Conservation (phyloP, 768 basidiomycete species). For the Termitomyces sp. region DNA sequence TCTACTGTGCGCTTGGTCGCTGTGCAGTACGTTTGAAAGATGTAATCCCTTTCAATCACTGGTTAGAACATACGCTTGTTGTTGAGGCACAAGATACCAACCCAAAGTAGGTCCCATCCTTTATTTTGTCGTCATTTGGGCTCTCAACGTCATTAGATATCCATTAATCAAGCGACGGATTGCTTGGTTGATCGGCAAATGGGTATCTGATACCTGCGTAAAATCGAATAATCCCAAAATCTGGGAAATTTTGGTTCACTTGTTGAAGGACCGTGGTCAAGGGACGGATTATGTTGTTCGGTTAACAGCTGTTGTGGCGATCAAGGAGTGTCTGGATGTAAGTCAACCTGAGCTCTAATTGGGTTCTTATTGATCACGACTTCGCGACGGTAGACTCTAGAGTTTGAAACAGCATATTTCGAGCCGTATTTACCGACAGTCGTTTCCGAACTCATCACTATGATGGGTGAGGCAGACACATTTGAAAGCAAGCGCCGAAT, state of each 20-base stretch:
- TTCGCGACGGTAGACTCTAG: conserved; percentile 41
- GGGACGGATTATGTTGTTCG: conserved; percentile 84
- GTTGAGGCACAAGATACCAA: conserved; percentile 56
- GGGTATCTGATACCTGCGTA: conserved; percentile 66
- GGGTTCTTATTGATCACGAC: neutral
- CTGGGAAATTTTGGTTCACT: conserved; percentile 78
- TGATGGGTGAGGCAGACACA: conserved; percentile 70
- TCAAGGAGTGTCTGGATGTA: conserved; percentile 84
- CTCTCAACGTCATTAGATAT: conserved; percentile 43
- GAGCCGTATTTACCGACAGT: conserved; percentile 59
- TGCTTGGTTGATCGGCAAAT: conserved; percentile 91
- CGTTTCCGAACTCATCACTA: conserved; percentile 58
- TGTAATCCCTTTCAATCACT: conserved; percentile 61
- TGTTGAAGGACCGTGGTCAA: conserved; percentile 61
- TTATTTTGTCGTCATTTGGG: neutral
- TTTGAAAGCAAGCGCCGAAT: conserved; percentile 74
- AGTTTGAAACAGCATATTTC: conserved; percentile 59
- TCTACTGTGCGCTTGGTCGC: conserved; percentile 88
- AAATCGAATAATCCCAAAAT: conserved; percentile 54
- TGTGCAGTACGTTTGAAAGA: conserved; percentile 60
- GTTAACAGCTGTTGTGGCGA: conserved; percentile 73
- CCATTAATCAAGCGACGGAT: conserved; percentile 92
- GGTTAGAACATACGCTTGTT: conserved; percentile 57
- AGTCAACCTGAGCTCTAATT: conserved; percentile 19
- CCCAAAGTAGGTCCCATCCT: conserved; percentile 39